Evolutionary conservation across 805 yeast genomes (phyloP).

Genomic region (Candida peoriensis): DNA sequence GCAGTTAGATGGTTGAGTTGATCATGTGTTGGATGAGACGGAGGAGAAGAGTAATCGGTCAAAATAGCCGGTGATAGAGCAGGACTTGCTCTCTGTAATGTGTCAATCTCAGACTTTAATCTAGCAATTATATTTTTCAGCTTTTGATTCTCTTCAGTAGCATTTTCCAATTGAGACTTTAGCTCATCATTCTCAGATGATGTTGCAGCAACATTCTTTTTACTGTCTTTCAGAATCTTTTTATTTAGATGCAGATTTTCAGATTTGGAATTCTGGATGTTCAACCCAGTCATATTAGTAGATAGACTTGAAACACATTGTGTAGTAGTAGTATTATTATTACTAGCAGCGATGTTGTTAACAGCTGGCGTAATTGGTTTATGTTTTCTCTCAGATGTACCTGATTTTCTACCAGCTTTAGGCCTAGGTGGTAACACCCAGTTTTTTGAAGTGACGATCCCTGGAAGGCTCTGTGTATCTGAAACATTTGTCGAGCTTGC

Average conservation of each 20-base stretch:
- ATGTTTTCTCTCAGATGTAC: constrained; percentile 12
- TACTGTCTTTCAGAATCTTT: not conserved
- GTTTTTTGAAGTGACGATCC: constrained; percentile 52
- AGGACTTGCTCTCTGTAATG: constrained; percentile 13
- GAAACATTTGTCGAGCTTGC: no score
- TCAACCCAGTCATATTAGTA: not conserved
- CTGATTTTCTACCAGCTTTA: constrained; percentile 60
- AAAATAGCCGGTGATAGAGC: not conserved
- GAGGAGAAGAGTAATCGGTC: not conserved
- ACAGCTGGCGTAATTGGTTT: constrained; percentile 3
- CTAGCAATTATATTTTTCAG: constrained; percentile 36
- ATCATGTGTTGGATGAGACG: not conserved
- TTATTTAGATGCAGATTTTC: not conserved
- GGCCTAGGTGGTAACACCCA: constrained; percentile 87
- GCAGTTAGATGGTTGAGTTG: not conserved
- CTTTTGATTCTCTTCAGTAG: constrained; percentile 39
- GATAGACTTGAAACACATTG: not conserved
- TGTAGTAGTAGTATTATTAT: not conserved
- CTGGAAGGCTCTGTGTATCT: constrained; percentile 7
- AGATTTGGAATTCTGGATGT: not conserved
- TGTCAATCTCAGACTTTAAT: constrained; percentile 34
- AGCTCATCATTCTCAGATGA: constrained; percentile 18
- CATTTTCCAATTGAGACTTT: constrained; percentile 35
- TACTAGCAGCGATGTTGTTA: not conserved
- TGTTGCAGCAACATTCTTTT: constrained; percentile 3